Evolutionary conservation across 2,329 filamentous ascomycete species (phyloP), one percentile per base, ranked within the genome.

Genomic region (Arthrobotrys iridis): DNA sequence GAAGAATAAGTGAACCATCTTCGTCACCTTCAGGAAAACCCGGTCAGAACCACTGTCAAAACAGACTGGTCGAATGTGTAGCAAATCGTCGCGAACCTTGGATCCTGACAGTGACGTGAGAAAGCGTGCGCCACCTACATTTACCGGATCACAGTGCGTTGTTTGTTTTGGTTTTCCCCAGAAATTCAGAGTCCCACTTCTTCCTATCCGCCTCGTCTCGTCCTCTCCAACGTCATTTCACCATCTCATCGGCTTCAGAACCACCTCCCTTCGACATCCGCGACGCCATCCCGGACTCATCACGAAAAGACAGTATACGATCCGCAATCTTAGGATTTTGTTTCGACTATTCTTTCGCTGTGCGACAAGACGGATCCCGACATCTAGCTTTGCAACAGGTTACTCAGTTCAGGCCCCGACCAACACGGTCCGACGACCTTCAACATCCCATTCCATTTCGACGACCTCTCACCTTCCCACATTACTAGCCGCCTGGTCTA

Each of bases 111-210:
- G 35, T 15, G 35, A 40, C 35, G 22, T 46, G 43, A n/a, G 20
- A 52, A 18, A 30, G 24, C 48, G 48, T 18, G 28, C 28, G 48
- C 48, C 48, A 30, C 48, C 48, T 11, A 24, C 30, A 57, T 60
- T 60, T 26, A 11, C 8, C 37, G 5, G 50, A 10, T 22, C n/a
- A n/a, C n/a, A n/a, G n/a, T 62, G 58, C 10, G 55, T 59, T 59
- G 55, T 59, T 59, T 59, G 55, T 59, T 59, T 59, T 28, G 2
- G 22, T 48, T 45, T 62, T 62, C 58, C 58, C 58, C 58, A 48
- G 58, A 48, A 22, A 55, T 55, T 55, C 50, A 13, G 18, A 5
- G 3, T 33, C 41, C 33, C 11, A 26, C 11, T 46, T 35, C 57
- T 35, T 45, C 57, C 10, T 26, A 28, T 62, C 58, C 41, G 15